phyloP scores from a whole-genome alignment of 2,329 filamentous ascomycete genomes.

The Penicillium occitanis region DNA sequence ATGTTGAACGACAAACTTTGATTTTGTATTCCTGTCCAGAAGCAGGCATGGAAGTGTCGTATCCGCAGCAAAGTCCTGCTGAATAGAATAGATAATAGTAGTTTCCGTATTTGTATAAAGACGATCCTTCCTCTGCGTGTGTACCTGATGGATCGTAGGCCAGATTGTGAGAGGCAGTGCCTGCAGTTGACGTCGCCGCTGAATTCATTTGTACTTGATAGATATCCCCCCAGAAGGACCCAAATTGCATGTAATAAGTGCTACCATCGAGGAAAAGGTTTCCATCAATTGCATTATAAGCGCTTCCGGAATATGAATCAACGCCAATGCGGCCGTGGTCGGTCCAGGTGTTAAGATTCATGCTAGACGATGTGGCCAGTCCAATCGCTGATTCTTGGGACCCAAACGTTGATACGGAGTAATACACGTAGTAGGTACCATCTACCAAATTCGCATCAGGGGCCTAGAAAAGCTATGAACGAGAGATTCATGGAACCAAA shows the following conservation, averaged over 20 bases:
- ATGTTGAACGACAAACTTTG: slow-evolving; percentile 60
- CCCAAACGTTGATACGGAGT: slow-evolving; percentile 43
- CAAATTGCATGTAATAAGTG: slow-evolving; percentile 59
- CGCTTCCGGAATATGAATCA: slow-evolving; percentile 40
- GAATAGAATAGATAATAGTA: slow-evolving; percentile 68
- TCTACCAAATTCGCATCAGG: not conserved
- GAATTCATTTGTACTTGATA: slow-evolving; percentile 57
- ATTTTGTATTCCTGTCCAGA: slow-evolving; percentile 65
- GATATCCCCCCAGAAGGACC: slow-evolving; percentile 67
- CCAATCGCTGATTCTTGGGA: slow-evolving; percentile 63
- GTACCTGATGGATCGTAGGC: not conserved
- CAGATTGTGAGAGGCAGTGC: not conserved
- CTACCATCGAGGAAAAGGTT: slow-evolving; percentile 50
- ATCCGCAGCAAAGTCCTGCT: slow-evolving; percentile 61
- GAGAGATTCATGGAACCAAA: not conserved
- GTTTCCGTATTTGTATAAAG: slow-evolving; percentile 53
- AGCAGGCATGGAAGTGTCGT: slow-evolving; percentile 53
- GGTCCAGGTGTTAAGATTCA: slow-evolving; percentile 39
- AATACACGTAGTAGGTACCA: not conserved
- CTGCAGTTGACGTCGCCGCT: slow-evolving; percentile 40
- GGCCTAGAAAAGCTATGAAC: not conserved
- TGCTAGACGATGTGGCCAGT: slow-evolving; percentile 50
- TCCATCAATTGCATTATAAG: slow-evolving; percentile 63
- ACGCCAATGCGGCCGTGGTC: slow-evolving; percentile 37
- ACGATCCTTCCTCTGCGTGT: not conserved